Base-by-base conservation (phyloP, 805 yeast species). In the Hanseniaspora osmophila region DNA sequence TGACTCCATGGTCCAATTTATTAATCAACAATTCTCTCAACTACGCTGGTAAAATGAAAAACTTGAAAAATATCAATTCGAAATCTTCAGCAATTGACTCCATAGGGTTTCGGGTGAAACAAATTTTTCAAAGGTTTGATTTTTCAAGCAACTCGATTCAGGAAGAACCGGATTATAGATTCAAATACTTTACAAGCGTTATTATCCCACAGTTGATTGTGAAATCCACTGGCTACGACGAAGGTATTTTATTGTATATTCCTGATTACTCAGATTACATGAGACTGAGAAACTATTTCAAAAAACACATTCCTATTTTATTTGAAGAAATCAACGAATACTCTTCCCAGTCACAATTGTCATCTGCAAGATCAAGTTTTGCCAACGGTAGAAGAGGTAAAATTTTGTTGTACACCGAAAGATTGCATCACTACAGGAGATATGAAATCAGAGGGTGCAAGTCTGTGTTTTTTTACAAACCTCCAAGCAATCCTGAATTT, bases 371-470 rank as follows among this genome's bases (percentile, higher is more conserved):
- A 29, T 30, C 41, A 2, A 33, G 30, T 7, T 41, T 45, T 19
- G 39, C 45, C 33, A 44, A 44, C 19, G 33, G 37, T 15, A 75
- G 73, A 30, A 70, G 75, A 38, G 75, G 77, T 2, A 71, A 78
- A 46, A 71, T 90, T 27, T 60, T 92, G 66, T 63, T 92, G n/a
- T 90, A 90, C 63, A 84, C 96, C 0, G 97, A 90, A 56, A 80
- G 98, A 70, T 67, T 90, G 59, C 97, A 92, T 62, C 92, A 85
- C 58, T 92, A 79, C 67, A 76, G 95, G 51, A 72, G 97, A 44
- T 88, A 74, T 60, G 88, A 84, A 47, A 69, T 92, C 44, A 75
- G 73, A 48, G 97, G 97, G 27, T 95, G 85, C 18, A 80, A 83
- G 57, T 82, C 79, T 46, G 71, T 92, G 15, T 60, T 90, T 6